Base-by-base conservation (phyloP, 768 basidiomycete species). In the Xerocomus brunneocitrinus region DNA sequence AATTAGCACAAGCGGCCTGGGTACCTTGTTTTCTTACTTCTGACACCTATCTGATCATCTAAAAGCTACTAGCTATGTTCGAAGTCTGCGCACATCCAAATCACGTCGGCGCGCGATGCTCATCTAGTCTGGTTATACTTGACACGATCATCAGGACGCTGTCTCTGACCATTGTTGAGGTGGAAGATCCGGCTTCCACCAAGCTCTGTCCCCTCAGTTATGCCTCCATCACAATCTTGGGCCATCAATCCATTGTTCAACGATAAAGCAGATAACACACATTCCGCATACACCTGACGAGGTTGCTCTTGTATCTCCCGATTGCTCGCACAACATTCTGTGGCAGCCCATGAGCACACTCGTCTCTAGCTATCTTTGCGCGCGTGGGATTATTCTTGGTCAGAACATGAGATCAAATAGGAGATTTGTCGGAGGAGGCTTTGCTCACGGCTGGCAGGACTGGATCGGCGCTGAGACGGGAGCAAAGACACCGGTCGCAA, bases 1-100 rank as follows among this genome's bases (percentile, higher is more conserved):
- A 79, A 31, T 76, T 89, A 7, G 85, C 82, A 12, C 84, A 90
- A 68, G 84, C 87, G 35, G 83, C 85, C 51, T 90, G 84, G 84
- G 87, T 88, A 65, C 59, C 79, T 58, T n/a, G 0, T 2, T 45
- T 31, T 34, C 36, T 22, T 47, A 49, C 8, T 25, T 50, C 55
- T 8, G 24, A 8, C n/a, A n/a, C 47, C 56, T 24, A 46, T 54
- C 56, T 58, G 48, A 58, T 31, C 52, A 2, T 34, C 47, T 27
- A 7, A 51, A 42, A 40, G 87, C 67, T 91, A 34, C 67, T 90
- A 38, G 79, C 87, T 10, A 69, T 88, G 56, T 90, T 89, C 56
- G 86, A 89, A 64, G 69, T 87, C 52, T 87, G 81, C 55, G 77
- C 83, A 0, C 85, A 89, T 65, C 87, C 87, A 10, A 60, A 72